Evolutionary conservation across 148 eudicot genomes (phyloP).

Genomic region (Rhododendron henanense): DNA sequence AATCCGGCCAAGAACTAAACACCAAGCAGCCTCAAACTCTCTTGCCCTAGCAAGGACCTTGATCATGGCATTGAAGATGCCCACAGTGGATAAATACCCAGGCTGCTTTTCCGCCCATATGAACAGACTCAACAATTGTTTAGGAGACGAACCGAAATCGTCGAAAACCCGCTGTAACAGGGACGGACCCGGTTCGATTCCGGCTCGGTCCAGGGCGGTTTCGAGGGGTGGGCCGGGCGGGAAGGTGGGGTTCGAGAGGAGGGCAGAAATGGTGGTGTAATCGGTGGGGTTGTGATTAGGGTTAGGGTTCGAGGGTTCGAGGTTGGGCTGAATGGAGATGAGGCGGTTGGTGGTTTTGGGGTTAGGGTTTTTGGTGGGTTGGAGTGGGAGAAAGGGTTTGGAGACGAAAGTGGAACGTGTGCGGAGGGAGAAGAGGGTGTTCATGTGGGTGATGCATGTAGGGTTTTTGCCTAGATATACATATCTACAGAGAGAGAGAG

Average conservation of each 20-base stretch:
- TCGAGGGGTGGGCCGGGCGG: constrained; percentile 35
- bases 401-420: constrained; percentile 22
- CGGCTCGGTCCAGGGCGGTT: constrained; percentile 30
- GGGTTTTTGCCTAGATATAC: too few species aligned
- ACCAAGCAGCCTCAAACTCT: constrained; percentile 58
- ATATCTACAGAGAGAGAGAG: too few species aligned
- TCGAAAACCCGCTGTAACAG: constrained; percentile 39
- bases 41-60: constrained; percentile 55
- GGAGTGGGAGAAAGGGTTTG: constrained; percentile 18
- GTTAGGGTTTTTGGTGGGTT: constrained; percentile 18
- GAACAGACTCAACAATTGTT: constrained; percentile 40
- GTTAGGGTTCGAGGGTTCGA: constrained; percentile 12
- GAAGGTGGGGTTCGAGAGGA: constrained; percentile 35
- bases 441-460: neutral
- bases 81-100: constrained; percentile 24
- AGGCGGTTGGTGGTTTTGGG: constrained; percentile 13
- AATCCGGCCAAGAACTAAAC: constrained; percentile 32
- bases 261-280: constrained; percentile 31
- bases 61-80: constrained; percentile 52
- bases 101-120: constrained; percentile 57
- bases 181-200: constrained; percentile 27
- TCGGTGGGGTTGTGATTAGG: constrained; percentile 26
- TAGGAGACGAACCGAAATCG: constrained; percentile 49
- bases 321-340: constrained; percentile 10
- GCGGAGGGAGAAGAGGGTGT: neutral